Evolutionary conservation across 768 basidiomycete species (phyloP), one percentile per base, ranked within the genome.

Genomic region (Suillus occidentalis): DNA sequence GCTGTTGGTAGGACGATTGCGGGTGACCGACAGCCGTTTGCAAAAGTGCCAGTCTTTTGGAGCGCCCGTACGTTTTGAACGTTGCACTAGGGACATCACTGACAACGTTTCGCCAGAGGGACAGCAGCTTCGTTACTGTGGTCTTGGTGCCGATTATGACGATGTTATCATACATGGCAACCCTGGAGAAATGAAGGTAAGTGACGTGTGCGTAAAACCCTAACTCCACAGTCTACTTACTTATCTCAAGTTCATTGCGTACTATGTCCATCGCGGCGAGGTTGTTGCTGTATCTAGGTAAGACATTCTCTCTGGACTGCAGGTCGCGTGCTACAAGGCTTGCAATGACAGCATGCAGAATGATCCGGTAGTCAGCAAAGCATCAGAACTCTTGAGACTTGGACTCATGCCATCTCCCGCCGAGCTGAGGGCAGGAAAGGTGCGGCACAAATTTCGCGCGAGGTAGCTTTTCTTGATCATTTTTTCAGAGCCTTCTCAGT

Each of bases 31-130:
- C 84, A 87, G 66, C 85, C 89, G 14, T 94, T 90, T 76, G 82
- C 81, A 56, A 95, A 94, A 77, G 79, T 92, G 13, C 93, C 94
- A 0, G 78, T 94, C 43, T 96, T 96, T 80, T 96, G 95, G 95
- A 93, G 91, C 72, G 91, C 92, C 25, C 90, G 90, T 91, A 72
- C 63, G 90, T 84, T 47, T 36, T 16, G 22, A 6, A 36, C 34
- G 22, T 37, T 60, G 25, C 42, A 42, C 37, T 47, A 8, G 45
- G 20, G 50, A 62, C 36, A n/a, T 34, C 60, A 22, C 37, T 69
- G 31, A 61, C 55, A 45, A 36, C 42, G 59, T 56, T 39, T 12
- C 64, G 56, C 28, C 68, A 91, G 90, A 90, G 85, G 94, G 94
- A 42, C 89, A 90, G 72, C 91, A 95, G 71, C 79, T 97, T 50